Evolutionary conservation across 2,329 filamentous ascomycete species (phyloP).

Genomic region (Bipolaris cookei): DNA sequence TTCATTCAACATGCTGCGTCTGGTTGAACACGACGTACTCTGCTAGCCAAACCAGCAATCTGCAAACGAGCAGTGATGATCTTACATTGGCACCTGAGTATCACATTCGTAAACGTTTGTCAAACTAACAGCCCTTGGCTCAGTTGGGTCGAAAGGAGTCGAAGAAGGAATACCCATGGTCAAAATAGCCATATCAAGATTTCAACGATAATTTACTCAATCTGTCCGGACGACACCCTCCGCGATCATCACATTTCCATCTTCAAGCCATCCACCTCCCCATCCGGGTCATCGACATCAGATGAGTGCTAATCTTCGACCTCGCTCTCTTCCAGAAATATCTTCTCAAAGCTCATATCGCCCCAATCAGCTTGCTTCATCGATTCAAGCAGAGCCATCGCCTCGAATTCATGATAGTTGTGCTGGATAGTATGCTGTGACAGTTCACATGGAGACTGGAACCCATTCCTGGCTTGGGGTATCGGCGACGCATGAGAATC

Average conservation of each 20-base stretch:
- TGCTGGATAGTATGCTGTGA: slow-evolving; percentile 21
- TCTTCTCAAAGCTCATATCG: slow-evolving; percentile 25
- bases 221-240: neutral
- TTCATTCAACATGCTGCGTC: neutral
- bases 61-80: neutral
- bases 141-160: neutral
- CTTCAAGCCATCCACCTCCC: slow-evolving; percentile 7
- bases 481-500: neutral
- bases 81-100: neutral
- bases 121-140: neutral
- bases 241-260: neutral
- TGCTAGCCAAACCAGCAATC: neutral
- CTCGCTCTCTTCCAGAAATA: slow-evolving; percentile 25
- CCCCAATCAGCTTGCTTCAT: slow-evolving; percentile 14
- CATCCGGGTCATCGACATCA: slow-evolving; percentile 5
- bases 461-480: neutral
- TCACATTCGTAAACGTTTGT: neutral
- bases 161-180: neutral
- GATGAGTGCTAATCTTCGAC: slow-evolving; percentile 1
- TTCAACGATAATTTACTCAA: neutral
- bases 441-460: slow-evolving; percentile 3
- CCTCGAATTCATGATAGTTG: slow-evolving; percentile 26
- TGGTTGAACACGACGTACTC: neutral
- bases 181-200: neutral
- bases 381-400: slow-evolving; percentile 9